Evolutionary conservation across 768 basidiomycete genomes (phyloP), one percentile per base, ranked within the genome.

Genomic region (Trametes gibbosa): DNA sequence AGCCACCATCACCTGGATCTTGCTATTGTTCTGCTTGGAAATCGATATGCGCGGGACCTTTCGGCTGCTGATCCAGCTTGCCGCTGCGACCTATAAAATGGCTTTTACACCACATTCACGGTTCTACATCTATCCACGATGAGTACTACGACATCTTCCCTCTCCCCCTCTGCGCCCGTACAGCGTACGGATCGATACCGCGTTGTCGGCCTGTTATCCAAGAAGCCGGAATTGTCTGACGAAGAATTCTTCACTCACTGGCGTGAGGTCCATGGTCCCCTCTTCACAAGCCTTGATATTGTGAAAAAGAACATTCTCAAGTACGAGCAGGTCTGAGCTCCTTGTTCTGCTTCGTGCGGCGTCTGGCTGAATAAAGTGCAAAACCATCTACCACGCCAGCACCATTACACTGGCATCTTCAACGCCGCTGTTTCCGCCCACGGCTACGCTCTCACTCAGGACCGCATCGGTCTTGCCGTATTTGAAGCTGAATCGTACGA

Each of bases 401-500:
- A 62, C n/a, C 60, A 56, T 27, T 62, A 56, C 29, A 62, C 35
- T 46, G 42, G 42, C 39, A 29, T 23, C 6, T 58, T 66, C 41
- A 52, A 65, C 45, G 39, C 50, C 6, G 43, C 35, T 17, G 41
- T 57, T 23, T 37, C 39, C 5, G 65, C 61, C 25, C 32, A 64
- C 59, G 69, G 72, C 12, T 50, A 39, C 17, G 5, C 6, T 17
- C 10, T 70, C 12, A 24, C 54, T 0, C 47, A 56, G 23, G 32
- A 67, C n/a, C 73, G 63, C 60, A 70, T 71, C 54, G 75, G 74
- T 6, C 47, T 72, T 41, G 65, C 64, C 35, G 54, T 71, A 9
- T 67, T 75, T 23, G 73, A 75, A 25, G 74, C 72, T 9, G 67
- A 73, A 49, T 72, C 67, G 17, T 70, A 69, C 56, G 72, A 69